Base-by-base conservation (phyloP, 1,284 basidiomycete genomes). In the Trametes pubescens region DNA sequence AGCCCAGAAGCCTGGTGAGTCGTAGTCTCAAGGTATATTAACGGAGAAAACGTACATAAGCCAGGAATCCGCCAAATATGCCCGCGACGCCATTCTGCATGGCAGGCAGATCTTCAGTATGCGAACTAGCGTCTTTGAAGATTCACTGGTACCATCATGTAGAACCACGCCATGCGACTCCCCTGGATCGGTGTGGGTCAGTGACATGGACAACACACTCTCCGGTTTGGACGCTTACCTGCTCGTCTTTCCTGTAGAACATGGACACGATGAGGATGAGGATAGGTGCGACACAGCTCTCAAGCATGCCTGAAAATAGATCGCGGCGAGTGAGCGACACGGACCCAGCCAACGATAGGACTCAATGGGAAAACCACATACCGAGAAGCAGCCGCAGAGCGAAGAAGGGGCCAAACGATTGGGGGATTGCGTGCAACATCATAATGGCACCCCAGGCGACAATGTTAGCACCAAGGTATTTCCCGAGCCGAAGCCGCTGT, bases 211-310 rank as follows among this genome's bases (percentile, higher is more conserved):
- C 3, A 18, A 56, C 8, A 22, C 14, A 44, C 18, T 9, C 26
- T 9, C 47, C 14, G 29, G 34, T 13, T 10, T 13, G 10, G 8
- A 49, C 22, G n/a, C 26, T n/a, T 9, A 81, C 85, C 77, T 90
- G 89, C 71, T 91, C 88, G 59, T 88, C 78, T 76, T 88, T 90
- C 76, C 86, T 88, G 74, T 90, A 90, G 71, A 89, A 90, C 84
- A 88, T 89, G 8, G 86, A 85, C 22, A 90, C 82, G 47, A 89
- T 82, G 48, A 90, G 75, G 68, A 91, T 85, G 34, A 90, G 77
- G 64, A 82, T 86, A 0, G 88, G 89, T 9, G 86, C 83, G 8
- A 89, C 87, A 66, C 86, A 88, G 65, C 82, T 83, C 72, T 90
- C 87, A 61, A 84, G 84, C 86, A 89, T 88, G 37, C 89, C 88